Base-by-base conservation (phyloP, 2,329 filamentous ascomycete genomes). In the Fusarium ambrosium region DNA sequence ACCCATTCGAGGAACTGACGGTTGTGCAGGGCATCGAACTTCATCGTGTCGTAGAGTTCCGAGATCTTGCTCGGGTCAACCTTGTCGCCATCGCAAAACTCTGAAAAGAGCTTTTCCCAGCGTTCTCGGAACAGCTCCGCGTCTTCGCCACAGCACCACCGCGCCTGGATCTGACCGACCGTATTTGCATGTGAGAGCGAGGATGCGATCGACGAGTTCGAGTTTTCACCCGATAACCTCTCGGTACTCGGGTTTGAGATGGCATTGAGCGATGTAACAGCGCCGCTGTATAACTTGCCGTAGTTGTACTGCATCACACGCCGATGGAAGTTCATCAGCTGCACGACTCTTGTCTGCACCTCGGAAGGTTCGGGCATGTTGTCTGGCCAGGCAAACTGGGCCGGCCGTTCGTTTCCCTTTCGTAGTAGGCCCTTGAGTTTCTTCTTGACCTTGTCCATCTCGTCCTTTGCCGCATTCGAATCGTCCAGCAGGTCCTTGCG, bases 381-480 rank as follows among this genome's bases (percentile, higher is more conserved):
- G 48, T 94, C 91, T 2, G 97, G 97, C 97, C 97, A 99, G n/a
- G 97, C 95, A 81, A 99, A 99, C 80, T 99, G 95, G 20, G 96
- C 92, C 11, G 97, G 97, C 1, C 96, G 94, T 80, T 97, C 94
- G 71, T 95, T 94, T n/a, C 96, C 97, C 82, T 98, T 94, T 34
- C 97, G 92, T 68, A 99, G 85, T 22, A 99, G 88, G 1, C 94
- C 92, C 85, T 99, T 99, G 32, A 99, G 89, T 90, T 97, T 98
- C 90, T 99, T 99, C 89, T 99, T 99, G 66, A 99, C 97, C 84
- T 98, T 98, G 85, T 99, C 97, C 94, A 98, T 99, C 80, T 98
- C 95, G 81, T 99, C 97, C 82, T 99, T 99, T 68, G 97, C 97
- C 5, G 97, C 97, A 82, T 99, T 99, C 0, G 95, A 98, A 81